Conservation (phyloP, 345 rosid genomes). For the Boechera retrofracta region DNA sequence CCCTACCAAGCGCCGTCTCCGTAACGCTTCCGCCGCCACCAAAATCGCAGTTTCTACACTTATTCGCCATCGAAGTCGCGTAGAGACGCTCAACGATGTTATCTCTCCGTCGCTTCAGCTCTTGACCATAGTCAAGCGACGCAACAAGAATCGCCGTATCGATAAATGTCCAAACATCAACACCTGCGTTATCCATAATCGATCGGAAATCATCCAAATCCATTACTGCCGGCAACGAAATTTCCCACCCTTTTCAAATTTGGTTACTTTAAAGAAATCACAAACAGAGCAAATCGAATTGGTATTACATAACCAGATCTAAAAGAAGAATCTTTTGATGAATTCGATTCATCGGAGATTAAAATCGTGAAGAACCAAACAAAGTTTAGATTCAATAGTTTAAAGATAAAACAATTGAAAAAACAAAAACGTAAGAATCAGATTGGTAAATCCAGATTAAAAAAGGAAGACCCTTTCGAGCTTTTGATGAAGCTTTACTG, state of each 20-base stretch:
- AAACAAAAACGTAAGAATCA: conserved; percentile 12
- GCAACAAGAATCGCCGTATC: conserved; percentile 88
- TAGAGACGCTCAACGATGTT: conserved; percentile 82
- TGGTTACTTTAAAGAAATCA: background rate
- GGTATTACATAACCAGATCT: conserved; percentile 49
- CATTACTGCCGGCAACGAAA: conserved; percentile 46
- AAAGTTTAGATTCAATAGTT: conserved; percentile 1
- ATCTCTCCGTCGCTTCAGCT: conserved; percentile 76
- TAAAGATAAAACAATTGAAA: background rate
- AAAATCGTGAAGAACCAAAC: conserved; percentile 10
- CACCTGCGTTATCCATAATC: conserved; percentile 73
- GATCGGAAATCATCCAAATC: conserved; percentile 89
- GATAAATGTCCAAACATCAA: conserved; percentile 91
- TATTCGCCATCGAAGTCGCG: conserved; percentile 57
- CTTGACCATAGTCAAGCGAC: conserved; percentile 65
- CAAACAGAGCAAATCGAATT: conserved; percentile 30
- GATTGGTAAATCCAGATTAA: conserved; percentile 30
- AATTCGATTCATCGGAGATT: conserved; percentile 30
- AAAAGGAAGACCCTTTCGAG: conserved; percentile 37
- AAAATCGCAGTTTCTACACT: conserved; percentile 69
- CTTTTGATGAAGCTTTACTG: conserved; percentile 33
- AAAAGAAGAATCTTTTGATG: background rate
- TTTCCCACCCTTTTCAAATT: background rate
- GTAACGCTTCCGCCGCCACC: conserved; percentile 43
- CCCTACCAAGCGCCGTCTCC: conserved; percentile 46